Percentiles rank a stretch among this genome's conserved stretches.
phyloP scores from a whole-genome alignment of 1,284 basidiomycete genomes.

The Calocybe gambosa region DNA sequence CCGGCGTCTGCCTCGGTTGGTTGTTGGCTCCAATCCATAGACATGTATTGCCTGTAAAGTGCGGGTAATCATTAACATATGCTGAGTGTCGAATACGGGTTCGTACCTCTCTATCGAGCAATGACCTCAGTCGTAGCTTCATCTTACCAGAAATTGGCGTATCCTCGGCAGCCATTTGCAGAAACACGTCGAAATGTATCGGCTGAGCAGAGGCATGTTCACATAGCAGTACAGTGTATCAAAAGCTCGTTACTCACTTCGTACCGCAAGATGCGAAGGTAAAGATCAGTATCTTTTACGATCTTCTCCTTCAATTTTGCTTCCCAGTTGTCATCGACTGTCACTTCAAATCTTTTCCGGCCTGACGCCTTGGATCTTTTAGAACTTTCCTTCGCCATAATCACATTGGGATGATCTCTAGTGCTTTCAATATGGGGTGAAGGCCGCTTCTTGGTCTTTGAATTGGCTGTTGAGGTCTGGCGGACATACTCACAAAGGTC shows the following conservation, averaged over 20 bases:
- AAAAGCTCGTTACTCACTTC: conserved; percentile 37
- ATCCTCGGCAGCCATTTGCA: conserved; percentile 29
- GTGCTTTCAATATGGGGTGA: neutral
- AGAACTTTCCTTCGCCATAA: neutral
- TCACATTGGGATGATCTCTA: neutral
- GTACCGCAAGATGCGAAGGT: conserved; percentile 54
- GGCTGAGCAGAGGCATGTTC: conserved; percentile 35
- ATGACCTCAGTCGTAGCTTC: conserved; percentile 37
- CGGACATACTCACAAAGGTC: neutral
- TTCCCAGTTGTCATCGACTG: conserved; percentile 31
- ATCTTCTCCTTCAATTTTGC: conserved; percentile 37
- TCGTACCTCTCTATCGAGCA: conserved; percentile 54
- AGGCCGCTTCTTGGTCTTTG: conserved; percentile 1
- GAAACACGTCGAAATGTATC: conserved; percentile 51
- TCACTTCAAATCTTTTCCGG: conserved; percentile 14
- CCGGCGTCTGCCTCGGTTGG: conserved; percentile 11
- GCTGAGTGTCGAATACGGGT: neutral
- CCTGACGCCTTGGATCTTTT: conserved; percentile 3
- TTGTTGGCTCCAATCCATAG: conserved; percentile 31
- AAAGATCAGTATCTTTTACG: conserved; percentile 36
- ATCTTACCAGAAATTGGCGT: conserved; percentile 27
- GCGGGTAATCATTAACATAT: neutral
- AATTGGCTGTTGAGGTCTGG: neutral
- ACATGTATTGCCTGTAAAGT: conserved; percentile 43
- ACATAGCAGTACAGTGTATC: neutral